Conservation (phyloP, 495 filamentous ascomycete species). For the Daldinia concentrica region DNA sequence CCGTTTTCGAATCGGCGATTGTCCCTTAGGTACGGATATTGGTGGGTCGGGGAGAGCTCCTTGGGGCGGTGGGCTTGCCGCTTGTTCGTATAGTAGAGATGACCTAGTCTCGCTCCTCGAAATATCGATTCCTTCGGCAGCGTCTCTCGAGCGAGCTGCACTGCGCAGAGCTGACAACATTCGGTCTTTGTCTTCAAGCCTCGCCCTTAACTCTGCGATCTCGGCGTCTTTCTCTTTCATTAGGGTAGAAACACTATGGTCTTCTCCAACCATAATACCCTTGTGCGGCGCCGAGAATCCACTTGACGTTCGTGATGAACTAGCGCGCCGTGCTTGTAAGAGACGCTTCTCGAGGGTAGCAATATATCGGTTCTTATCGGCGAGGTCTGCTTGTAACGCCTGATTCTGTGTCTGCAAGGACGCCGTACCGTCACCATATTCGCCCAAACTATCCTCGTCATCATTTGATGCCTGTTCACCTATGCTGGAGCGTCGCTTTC, state of each 20-base stretch:
- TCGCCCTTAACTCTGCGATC: constrained; percentile 86
- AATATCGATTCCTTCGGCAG: constrained; percentile 68
- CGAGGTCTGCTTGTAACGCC: constrained; percentile 89
- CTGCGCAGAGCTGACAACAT: constrained; percentile 92
- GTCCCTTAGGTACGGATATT: constrained; percentile 43
- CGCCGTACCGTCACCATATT: constrained; percentile 89
- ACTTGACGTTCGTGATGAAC: constrained; percentile 83
- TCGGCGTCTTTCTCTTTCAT: constrained; percentile 93
- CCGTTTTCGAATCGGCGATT: constrained; percentile 58
- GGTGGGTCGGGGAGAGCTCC: constrained; percentile 53
- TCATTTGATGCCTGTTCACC: constrained; percentile 56
- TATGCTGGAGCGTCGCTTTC: constrained; percentile 55
- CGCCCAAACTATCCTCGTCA: constrained; percentile 78
- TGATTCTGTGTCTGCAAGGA: constrained; percentile 81
- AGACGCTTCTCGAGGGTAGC: constrained; percentile 90
- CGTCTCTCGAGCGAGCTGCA: constrained; percentile 85
- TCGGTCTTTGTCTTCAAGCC: constrained; percentile 93
- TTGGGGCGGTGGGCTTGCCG: constrained; percentile 47
- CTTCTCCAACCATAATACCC: constrained; percentile 69
- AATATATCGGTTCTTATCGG: constrained; percentile 96
- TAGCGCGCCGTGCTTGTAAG: constrained; percentile 89
- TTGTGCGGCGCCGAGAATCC: constrained; percentile 67
- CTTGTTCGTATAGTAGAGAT: constrained; percentile 53
- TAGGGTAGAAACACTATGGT: constrained; percentile 70
- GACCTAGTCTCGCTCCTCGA: constrained; percentile 54